Evolutionary conservation across 2,329 filamentous ascomycete genomes (phyloP), one percentile per base, ranked within the genome.

Genomic region (Neofusicoccum laricinum): DNA sequence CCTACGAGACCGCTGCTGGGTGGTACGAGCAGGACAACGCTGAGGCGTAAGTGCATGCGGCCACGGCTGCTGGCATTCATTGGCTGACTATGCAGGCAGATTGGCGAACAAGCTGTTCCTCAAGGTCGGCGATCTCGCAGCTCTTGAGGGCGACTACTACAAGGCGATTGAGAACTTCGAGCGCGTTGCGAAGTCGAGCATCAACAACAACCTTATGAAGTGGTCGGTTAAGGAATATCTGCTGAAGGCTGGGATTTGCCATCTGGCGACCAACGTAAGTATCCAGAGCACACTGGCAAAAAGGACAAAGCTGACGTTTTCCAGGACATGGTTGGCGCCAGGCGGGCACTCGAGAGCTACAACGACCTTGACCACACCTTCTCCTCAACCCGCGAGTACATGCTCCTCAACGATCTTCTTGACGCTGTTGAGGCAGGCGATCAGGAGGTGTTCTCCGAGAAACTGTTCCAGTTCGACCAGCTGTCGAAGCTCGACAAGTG

Each of bases 181-280:
- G 77, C 88, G 90, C 72, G 92, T 97, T 55, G 90, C 92, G 46
- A 84, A 86, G 64, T 85, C 86, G 48, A 90, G 90, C 40, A 88
- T 97, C 71, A 88, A 88, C 77, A 97, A 96, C 82, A 95, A 96
- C 77, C 83, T 97, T 65, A 94, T 96, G 91, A 91, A 89, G 75
- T 96, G 92, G 86, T 92, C 88, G 53, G 92, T 98, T 68, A 98
- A 97, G 79, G 93, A 97, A 69, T 97, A 97, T 80, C 89, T 97
- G 73, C 85, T 98, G 73, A 97, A 97, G 81, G 92, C 92, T 0
- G 93, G 93, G 36, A 91, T 98, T 74, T 97, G 93, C 81, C 90
- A 96, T 76, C 84, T 98, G 41, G 87, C 86, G 63, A 84, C 85
- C n/a, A 83, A 80, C 64, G 80, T 81, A 75, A 36, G 38, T 55